A percentile compares a stretch with the other conserved stretches of the same genome.
phyloP scores from a whole-genome alignment of 805 yeast species.

The Cyberlindnera euphorbiiphila region DNA sequence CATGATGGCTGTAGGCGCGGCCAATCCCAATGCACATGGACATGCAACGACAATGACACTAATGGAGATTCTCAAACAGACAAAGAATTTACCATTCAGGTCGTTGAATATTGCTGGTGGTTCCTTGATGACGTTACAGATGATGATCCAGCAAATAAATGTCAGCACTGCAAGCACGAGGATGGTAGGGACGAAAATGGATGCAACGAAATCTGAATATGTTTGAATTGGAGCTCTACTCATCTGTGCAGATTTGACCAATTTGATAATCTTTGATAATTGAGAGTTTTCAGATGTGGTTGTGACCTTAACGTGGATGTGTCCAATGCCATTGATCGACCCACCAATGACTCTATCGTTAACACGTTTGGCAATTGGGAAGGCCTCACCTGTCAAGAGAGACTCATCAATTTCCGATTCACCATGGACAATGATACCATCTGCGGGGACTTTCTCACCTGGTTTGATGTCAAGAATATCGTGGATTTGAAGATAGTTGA shows the following conservation, averaged over 20 bases:
- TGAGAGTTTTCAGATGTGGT: constrained; percentile 81
- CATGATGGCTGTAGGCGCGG: constrained; percentile 99
- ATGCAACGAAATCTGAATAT: constrained; percentile 80
- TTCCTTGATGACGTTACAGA: constrained; percentile 32
- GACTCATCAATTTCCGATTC: constrained; percentile 86
- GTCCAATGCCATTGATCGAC: constrained; percentile 77
- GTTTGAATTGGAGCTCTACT: constrained; percentile 88
- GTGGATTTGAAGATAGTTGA: constrained; percentile 71
- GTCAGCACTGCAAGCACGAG: constrained; percentile 60
- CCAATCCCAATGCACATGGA: constrained; percentile 96
- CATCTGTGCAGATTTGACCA: constrained; percentile 88
- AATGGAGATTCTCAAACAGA: constrained; percentile 75
- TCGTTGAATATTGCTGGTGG: constrained; percentile 49
- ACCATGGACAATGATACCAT: constrained; percentile 78
- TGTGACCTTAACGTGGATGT: constrained; percentile 63
- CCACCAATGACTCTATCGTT: constrained; percentile 83
- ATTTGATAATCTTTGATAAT: constrained; percentile 76
- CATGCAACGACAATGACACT: constrained; percentile 97
- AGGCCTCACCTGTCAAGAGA: constrained; percentile 85
- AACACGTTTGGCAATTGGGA: constrained; percentile 58
- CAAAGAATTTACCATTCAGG: constrained; percentile 55
- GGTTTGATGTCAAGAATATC: constrained; percentile 80
- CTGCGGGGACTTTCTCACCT: constrained; percentile 89
- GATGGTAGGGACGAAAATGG: constrained; percentile 79
- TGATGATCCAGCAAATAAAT: constrained; percentile 55